Base-by-base conservation (phyloP, 208 protist species). In the Leishmania tarentolae region DNA sequence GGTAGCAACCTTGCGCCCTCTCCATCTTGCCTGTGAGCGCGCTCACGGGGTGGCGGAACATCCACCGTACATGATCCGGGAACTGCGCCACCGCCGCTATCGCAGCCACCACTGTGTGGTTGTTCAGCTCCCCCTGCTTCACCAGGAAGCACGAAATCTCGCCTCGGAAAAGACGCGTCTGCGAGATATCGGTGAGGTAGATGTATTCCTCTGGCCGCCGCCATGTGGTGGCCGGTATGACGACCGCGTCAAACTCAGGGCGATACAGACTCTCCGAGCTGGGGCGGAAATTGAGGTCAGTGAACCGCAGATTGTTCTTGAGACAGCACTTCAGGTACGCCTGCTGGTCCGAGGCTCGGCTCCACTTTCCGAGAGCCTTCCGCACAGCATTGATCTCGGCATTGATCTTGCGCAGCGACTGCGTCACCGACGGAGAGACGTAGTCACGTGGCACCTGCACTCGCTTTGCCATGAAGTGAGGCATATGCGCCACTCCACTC, bases 101-200 rank as follows among this genome's bases (percentile, higher is more conserved):
- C 61, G 92, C 90, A 52, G 88, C 89, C 40, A 95, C 83, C 42
- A 97, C 76, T 63, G 89, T 97, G 82, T 86, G 89, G 76, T 96
- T 89, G 44, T 80, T 83, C 56, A 95, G 76, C 37, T 92, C 87
- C 17, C 91, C 91, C 35, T 95, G 91, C 53, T 83, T 74, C 69
- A 95, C 88, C 28, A 90, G 81, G 69, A 91, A 78, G 70, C 84
- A 87, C 17, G 89, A 88, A 50, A 93, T 86, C 53, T 88, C 82
- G 11, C 86, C 85, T 35, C 88, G 80, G 79, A 92, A 94, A 42
- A 94, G 87, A 42, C 87, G 83, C n/a, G 77, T 77, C 50, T 92
- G 79, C 15, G 80, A 42, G 42, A 86, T 78, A 73, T 87, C 82
- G 15, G 76, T 79, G 3, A 86, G 63, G 53, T 83, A 79, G 47